phyloP scores from a whole-genome alignment of 2,329 filamentous ascomycete species.

The Biscogniauxia mediterranea region DNA sequence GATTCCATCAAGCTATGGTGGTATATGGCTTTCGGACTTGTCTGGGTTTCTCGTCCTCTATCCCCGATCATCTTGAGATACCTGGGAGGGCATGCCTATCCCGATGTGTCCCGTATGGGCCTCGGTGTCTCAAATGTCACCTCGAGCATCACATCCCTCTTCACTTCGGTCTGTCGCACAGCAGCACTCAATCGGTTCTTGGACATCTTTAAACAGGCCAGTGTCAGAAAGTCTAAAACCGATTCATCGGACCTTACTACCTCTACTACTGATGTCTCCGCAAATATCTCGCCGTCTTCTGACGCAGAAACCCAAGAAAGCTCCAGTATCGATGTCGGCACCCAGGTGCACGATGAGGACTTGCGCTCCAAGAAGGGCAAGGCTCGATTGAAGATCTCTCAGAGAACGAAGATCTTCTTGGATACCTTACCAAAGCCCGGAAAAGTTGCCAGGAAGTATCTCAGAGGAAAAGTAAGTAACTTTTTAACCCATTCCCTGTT shows the following conservation, averaged over 20 bases:
- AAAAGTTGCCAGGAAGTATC: no score
- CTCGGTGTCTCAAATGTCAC: no score
- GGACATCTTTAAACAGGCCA: no score
- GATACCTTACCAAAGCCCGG: no score
- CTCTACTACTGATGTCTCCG: not conserved
- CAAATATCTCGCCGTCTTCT: not conserved
- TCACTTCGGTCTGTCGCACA: no score
- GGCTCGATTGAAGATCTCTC: no score
- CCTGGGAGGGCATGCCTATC: not conserved
- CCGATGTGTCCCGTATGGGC: not conserved
- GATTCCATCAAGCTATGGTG: not conserved
- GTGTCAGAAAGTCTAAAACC: no score
- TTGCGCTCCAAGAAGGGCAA: not conserved
- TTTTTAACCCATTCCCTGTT: no score
- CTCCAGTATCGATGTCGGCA: not conserved
- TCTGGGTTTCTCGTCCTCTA: not conserved
- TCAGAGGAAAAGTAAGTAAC: no score
- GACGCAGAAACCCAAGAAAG: not conserved
- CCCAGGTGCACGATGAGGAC: not conserved
- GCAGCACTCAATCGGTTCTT: no score
- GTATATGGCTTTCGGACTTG: not conserved
- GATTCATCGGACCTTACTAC: not conserved
- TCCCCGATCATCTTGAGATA: not conserved
- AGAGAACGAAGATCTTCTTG: no score
- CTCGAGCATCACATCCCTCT: not conserved